Evolutionary conservation across 2,329 filamentous ascomycete genomes (phyloP).

Genomic region (Pseudocercospora crystallina): DNA sequence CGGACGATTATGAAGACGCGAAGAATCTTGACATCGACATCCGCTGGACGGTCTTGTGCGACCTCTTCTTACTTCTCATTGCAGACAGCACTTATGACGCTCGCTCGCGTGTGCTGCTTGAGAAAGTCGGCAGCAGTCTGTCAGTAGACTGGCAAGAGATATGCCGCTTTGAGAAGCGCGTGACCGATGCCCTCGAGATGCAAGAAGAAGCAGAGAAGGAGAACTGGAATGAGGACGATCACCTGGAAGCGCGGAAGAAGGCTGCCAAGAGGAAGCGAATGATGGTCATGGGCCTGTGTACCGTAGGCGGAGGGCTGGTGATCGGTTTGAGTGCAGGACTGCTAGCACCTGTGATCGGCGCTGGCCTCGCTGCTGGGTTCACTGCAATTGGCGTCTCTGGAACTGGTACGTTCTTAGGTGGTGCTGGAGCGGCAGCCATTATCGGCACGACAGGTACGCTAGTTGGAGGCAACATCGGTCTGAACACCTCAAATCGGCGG

Average conservation of each 20-base stretch:
- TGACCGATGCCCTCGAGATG: slow-evolving; percentile 96
- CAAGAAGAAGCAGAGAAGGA: slow-evolving; percentile 92
- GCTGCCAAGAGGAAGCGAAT: slow-evolving; percentile 77
- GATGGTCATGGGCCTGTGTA: slow-evolving; percentile 94
- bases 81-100: slow-evolving; percentile 93
- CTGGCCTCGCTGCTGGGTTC: slow-evolving; percentile 89
- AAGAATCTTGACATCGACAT: slow-evolving; percentile 92
- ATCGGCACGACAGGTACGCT: slow-evolving; percentile 88
- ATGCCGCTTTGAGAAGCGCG: slow-evolving; percentile 92
- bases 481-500: slow-evolving; percentile 78
- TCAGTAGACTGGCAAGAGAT: slow-evolving; percentile 89
- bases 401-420: slow-evolving; percentile 84
- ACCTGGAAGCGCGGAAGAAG: slow-evolving; percentile 84
- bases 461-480: slow-evolving; percentile 82
- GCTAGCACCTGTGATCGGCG: slow-evolving; percentile 88
- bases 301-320: slow-evolving; percentile 89
- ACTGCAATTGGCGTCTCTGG: slow-evolving; percentile 91
- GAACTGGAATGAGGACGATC: slow-evolving; percentile 95
- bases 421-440: slow-evolving; percentile 86
- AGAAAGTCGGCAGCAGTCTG: slow-evolving; percentile 76
- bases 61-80: slow-evolving; percentile 92
- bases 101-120: slow-evolving; percentile 79
- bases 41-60: slow-evolving; percentile 94
- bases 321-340: slow-evolving; percentile 93
- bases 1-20: slow-evolving; percentile 76